Evolutionary conservation across 2,329 filamentous ascomycete genomes (phyloP), one percentile per base, ranked within the genome.

Genomic region (Neofusicoccum parvum): DNA sequence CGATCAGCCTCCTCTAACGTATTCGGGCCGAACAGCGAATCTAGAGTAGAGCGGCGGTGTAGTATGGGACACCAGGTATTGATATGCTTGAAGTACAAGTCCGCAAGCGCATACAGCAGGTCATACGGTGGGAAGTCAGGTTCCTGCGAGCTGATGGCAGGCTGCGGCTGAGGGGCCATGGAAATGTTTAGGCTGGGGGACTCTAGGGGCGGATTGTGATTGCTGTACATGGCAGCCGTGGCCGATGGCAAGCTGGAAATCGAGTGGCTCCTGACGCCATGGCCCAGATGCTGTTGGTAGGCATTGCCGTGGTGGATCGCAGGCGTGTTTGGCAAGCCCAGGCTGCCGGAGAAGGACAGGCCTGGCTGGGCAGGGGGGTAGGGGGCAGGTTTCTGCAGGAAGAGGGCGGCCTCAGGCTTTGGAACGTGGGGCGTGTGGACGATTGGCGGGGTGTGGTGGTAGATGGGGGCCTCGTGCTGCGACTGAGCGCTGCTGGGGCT

Each of bases 1-100:
- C 90, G 86, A 73, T 97, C 93, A 1, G 90, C 88, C 76, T 96
- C 92, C 43, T 94, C 90, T 1, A 95, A 80, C 1, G 89, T 86
- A 0, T 88, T 87, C 1, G 89, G 74, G 0, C 92, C 92, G 70
- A 97, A 97, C 0, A 97, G 83, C 0, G 88, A 88, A 70, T 96
- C 91, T 9, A 97, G 78, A 0, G 92, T 96, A 3, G 90, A 88
- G 72, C 91, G 88, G 23, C 92, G 87, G 77, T 97, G 92, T n/a
- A 97, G 81, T 27, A 97, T 95, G 0, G 94, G 93, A 74, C 92
- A 96, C 86, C 86, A 88, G 0, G 86, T 86, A 69, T 88, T 88
- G 72, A 87, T 85, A 72, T 88, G 86, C 69, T 87, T 87, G 78
- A 88, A 88, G 74, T 86, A 88, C 7, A 88, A 76, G 67, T 88